These are phyloP conservation scores for Penicillium sclerotigenum DNA, from an alignment of 2,329 filamentous ascomycete species.

Conservation along the genomic window DNA sequence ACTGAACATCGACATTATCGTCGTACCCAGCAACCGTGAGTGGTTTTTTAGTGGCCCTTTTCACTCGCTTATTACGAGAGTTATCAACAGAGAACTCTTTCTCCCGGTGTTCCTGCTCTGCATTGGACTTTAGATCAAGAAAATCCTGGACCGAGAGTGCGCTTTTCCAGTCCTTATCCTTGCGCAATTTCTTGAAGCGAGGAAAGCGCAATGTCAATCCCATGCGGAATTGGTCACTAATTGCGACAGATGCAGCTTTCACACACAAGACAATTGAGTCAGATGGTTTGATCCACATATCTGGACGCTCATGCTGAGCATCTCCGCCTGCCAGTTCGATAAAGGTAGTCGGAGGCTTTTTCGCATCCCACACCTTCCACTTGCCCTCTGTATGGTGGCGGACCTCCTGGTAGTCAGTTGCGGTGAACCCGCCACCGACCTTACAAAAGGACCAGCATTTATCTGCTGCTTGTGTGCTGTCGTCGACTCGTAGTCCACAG, in stretches of 20 bases:
- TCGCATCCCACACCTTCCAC: constrained; percentile 81
- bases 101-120: constrained; percentile 67
- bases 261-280: constrained; percentile 85
- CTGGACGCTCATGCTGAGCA: constrained; percentile 72
- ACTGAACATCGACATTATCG: constrained; percentile 48
- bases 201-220: constrained; percentile 83
- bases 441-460: constrained; percentile 95
- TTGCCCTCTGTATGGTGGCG: constrained; percentile 83
- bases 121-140: constrained; percentile 63
- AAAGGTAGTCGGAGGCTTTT: constrained; percentile 70
- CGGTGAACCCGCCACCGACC: constrained; percentile 89
- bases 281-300: constrained; percentile 87
- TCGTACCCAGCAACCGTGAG: constrained; percentile 73
- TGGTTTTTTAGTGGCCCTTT: constrained; percentile 60
- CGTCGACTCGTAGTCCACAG: constrained; percentile 78
- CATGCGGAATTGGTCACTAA: constrained; percentile 73
- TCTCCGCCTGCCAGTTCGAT: constrained; percentile 80
- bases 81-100: constrained; percentile 72
- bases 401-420: constrained; percentile 79
- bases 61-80: constrained; percentile 60
- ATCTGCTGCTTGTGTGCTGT: constrained; percentile 55
- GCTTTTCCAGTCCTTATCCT: constrained; percentile 80
- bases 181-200: constrained; percentile 74
- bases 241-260: constrained; percentile 76
- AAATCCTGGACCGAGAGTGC: constrained; percentile 79